Percentiles rank a stretch among this genome's conserved stretches.
Evolutionary conservation across 2,329 filamentous ascomycete genomes (phyloP).

Genomic region (Aschersonia sp.): DNA sequence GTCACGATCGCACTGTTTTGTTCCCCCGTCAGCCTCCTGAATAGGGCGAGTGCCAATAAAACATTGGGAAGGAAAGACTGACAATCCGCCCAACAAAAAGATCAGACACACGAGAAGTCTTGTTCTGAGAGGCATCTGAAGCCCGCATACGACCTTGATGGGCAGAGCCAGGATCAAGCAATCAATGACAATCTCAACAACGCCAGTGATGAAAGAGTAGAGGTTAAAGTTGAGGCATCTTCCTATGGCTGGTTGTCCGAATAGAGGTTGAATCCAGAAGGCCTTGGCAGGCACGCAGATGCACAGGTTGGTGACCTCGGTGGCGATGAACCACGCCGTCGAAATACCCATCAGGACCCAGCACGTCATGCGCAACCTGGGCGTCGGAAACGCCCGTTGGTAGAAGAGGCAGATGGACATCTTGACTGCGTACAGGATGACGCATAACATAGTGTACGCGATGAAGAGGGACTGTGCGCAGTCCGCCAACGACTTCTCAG

Average conservation of each 20-base stretch:
- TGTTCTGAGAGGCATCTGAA: neutral
- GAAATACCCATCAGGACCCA: neutral
- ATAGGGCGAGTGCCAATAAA: neutral
- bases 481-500: neutral
- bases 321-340: neutral
- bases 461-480: neutral
- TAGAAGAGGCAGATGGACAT: neutral
- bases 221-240: neutral
- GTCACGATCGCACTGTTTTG: neutral
- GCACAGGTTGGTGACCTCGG: neutral
- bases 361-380: neutral
- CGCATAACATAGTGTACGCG: neutral
- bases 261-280: neutral
- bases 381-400: neutral
- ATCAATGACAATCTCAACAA: neutral
- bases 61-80: neutral
- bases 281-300: neutral
- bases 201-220: neutral
- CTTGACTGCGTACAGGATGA: neutral
- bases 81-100: neutral
- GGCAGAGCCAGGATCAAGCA: neutral
- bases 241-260: neutral
- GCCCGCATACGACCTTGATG: neutral
- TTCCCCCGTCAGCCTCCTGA: no score
- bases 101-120: neutral